phyloP scores from a whole-genome alignment of 225 moss, liverwort and hornwort species.

The Lunularia cruciata region DNA sequence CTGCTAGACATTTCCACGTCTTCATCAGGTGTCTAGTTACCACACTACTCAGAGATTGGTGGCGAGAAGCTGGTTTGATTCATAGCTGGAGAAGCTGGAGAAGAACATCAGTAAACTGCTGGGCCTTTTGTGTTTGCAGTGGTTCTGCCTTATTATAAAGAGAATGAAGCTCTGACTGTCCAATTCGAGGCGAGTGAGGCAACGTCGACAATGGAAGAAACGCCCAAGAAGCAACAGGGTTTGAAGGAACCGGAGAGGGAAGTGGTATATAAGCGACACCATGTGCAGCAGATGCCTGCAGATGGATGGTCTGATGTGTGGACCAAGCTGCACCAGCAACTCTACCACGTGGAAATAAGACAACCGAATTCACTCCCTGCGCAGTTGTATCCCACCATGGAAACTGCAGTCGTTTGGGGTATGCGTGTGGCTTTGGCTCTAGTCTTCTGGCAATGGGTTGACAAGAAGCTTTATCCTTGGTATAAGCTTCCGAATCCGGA shows the following conservation, averaged over 20 bases:
- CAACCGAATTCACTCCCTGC: constrained; percentile 69
- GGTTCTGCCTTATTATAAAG: constrained; percentile 45
- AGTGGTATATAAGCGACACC: constrained; percentile 75
- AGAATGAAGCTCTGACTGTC: constrained; percentile 31
- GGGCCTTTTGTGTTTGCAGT: constrained; percentile 30
- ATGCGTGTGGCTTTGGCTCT: constrained; percentile 88
- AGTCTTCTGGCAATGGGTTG: constrained; percentile 59
- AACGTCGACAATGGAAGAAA: not conserved
- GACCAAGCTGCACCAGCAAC: constrained; percentile 80
- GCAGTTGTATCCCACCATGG: constrained; percentile 89
- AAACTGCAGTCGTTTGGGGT: constrained; percentile 85
- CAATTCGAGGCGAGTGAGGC: constrained; percentile 4
- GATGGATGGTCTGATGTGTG: constrained; percentile 97
- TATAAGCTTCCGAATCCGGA: constrained; percentile 87
- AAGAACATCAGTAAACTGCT: not conserved
- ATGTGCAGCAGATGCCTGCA: constrained; percentile 85
- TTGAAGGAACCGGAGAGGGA: constrained; percentile 31
- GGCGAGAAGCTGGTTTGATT: no score
- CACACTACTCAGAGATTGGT: no score
- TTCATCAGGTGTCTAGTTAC: no score
- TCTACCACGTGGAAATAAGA: constrained; percentile 76
- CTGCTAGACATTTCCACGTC: no score
- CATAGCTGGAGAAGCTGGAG: no score
- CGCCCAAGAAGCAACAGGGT: not conserved
- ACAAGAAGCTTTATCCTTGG: constrained; percentile 78